Conservation (phyloP, 805 yeast genomes). For the Jamesozyma piceae region DNA sequence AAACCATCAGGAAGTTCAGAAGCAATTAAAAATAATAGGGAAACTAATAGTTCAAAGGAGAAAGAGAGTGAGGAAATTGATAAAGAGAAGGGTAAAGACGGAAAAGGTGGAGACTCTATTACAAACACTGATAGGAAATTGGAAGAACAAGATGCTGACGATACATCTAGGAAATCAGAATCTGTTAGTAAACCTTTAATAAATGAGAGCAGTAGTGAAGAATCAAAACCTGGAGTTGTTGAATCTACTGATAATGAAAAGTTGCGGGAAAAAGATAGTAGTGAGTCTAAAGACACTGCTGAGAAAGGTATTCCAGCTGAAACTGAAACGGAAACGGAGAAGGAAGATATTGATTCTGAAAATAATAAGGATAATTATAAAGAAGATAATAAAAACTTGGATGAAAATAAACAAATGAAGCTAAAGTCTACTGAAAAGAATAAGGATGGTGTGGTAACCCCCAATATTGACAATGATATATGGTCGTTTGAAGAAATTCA, state of each 20-base stretch:
- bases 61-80: neutral
- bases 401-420: neutral
- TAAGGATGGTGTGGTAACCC: neutral
- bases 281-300: constrained; percentile 13
- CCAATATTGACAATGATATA: constrained; percentile 1
- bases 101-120: constrained; percentile 1
- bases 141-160: neutral
- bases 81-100: constrained; percentile 4
- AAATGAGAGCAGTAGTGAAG: neutral
- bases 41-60: neutral
- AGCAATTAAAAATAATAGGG: constrained; percentile 7
- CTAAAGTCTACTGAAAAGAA: neutral
- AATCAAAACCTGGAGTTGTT: neutral
- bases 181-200: neutral
- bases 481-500: constrained; percentile 78
- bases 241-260: neutral
- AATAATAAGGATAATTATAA: constrained; percentile 22
- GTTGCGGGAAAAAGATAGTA: constrained; percentile 10
- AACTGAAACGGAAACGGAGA: constrained; percentile 10
- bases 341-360: constrained; percentile 9
- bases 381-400: constrained; percentile 1
- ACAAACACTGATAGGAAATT: neutral
- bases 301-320: neutral
- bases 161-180: neutral
- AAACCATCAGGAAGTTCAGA: constrained; percentile 1